Base-by-base conservation (phyloP, 805 yeast species). In the Lipomyces yamanashiensis region DNA sequence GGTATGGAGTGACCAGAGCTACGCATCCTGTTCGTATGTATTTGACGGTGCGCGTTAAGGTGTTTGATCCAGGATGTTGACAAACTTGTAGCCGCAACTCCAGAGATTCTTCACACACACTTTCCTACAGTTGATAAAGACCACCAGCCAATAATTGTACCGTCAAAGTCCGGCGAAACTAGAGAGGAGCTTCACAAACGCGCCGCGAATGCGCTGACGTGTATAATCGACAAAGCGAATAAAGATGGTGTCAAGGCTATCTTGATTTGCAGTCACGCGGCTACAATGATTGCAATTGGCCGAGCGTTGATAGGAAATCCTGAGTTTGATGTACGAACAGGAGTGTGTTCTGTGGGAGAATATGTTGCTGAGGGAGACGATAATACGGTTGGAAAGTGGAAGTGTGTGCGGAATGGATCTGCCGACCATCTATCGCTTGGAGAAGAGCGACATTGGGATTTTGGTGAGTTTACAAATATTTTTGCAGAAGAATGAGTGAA, bases 401-500 rank as follows among this genome's bases (percentile, higher is more conserved):
- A 70, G 6, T 73, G 87, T 58, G 79, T 79, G 19, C 80, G 83
- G 82, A 90, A 89, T 73, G 97, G 98, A 4, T 81, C 85, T 67
- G 84, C 90, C 7, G 85, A 82, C 50, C 92, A 87, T 71, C 78
- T 93, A 65, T 74, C 83, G 7, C 76, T 81, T 7, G 98, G 98
- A 7, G 95, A 92, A 71, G 97, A 92, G 74, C 90, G 91, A 96
- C 87, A 90, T 73, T 92, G 98, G 98, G 85, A 87, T 70, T 93
- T 92, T 78, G 84, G 83, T 71, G 80, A 75, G 78, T 43, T 28
- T 7, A 4, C 7, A n/a, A n/a, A n/a, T n/a, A 13, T 21, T 28
- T 59, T 19, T 21, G 36, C 13, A 2, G 1, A 4, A n/a, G 7
- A 40, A 1, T 23, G 57, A 13, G 21, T 34, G 36, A 13, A 52